These are phyloP conservation scores for Saccharomycopsis phalli DNA, from an alignment of 1,139 yeast species.

Conservation along the genomic window DNA sequence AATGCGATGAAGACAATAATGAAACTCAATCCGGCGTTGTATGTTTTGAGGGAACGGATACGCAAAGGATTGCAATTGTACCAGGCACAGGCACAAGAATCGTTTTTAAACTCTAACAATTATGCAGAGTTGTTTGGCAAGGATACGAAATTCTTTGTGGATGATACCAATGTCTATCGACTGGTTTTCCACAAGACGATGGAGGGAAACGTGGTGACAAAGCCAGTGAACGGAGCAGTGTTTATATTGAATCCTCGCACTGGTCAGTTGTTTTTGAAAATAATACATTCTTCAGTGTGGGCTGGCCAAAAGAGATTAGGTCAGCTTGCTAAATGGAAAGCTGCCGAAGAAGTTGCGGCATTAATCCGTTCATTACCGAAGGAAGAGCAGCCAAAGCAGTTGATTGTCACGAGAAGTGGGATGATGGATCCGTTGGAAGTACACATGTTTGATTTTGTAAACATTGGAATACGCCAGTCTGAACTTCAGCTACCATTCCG, in stretches of 20 bases:
- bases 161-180: slow-evolving; percentile 88
- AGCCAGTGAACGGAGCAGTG: slow-evolving; percentile 89
- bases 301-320: slow-evolving; percentile 94
- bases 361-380: slow-evolving; percentile 78
- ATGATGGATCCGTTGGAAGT: slow-evolving; percentile 93
- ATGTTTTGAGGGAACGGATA: slow-evolving; percentile 85
- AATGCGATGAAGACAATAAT: slow-evolving; percentile 90
- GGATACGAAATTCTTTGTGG: slow-evolving; percentile 77
- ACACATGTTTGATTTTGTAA: slow-evolving; percentile 95
- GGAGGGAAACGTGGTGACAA: slow-evolving; percentile 89
- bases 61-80: slow-evolving; percentile 89
- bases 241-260: slow-evolving; percentile 84
- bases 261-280: slow-evolving; percentile 80
- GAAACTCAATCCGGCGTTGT: slow-evolving; percentile 92
- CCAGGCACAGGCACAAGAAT: slow-evolving; percentile 90
- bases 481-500: slow-evolving; percentile 87
- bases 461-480: slow-evolving; percentile 80
- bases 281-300: slow-evolving; percentile 94
- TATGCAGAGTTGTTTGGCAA: slow-evolving; percentile 84
- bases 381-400: slow-evolving; percentile 91
- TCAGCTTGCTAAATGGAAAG: slow-evolving; percentile 94
- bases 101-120: slow-evolving; percentile 79
- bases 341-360: slow-evolving; percentile 97
- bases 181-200: slow-evolving; percentile 89
- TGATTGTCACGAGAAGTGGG: slow-evolving; percentile 84